These are phyloP conservation scores for Eucalyptus sp. DNA, from an alignment of 345 rosid genomes.

Conservation along the genomic window DNA sequence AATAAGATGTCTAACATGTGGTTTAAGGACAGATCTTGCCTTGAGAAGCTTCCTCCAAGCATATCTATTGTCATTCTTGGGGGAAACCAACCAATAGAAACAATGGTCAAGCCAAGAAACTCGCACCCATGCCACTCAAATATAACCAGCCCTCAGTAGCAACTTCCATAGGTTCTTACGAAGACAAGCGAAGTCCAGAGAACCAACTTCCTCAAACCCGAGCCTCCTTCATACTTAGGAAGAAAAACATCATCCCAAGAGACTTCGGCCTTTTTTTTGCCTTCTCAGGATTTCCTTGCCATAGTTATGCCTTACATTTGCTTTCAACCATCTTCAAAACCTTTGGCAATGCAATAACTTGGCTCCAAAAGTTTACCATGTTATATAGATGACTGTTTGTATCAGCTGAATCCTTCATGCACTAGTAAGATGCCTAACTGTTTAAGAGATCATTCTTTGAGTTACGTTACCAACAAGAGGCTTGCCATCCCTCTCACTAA, in stretches of 20 bases:
- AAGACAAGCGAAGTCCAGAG: neutral
- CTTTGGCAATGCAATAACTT: neutral
- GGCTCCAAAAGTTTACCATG: neutral
- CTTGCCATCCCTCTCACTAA: neutral
- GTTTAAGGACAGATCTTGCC: neutral
- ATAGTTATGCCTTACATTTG: neutral
- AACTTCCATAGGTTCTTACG: neutral
- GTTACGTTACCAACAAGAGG: neutral
- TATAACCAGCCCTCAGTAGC: neutral
- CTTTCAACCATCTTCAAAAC: neutral
- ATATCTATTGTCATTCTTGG: neutral
- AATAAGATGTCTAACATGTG: neutral
- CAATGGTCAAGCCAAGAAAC: neutral
- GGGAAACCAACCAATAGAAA: neutral
- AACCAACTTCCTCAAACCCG: neutral
- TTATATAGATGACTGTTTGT: neutral
- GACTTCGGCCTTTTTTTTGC: neutral
- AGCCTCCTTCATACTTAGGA: neutral
- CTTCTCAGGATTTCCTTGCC: neutral
- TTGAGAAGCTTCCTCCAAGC: neutral
- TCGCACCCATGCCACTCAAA: neutral
- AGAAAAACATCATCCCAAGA: neutral
- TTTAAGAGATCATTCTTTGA: neutral
- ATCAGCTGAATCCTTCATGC: neutral
- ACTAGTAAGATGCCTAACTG: neutral